phyloP scores from a whole-genome alignment of 2,329 filamentous ascomycete genomes.

The Trichoderma harzianum region DNA sequence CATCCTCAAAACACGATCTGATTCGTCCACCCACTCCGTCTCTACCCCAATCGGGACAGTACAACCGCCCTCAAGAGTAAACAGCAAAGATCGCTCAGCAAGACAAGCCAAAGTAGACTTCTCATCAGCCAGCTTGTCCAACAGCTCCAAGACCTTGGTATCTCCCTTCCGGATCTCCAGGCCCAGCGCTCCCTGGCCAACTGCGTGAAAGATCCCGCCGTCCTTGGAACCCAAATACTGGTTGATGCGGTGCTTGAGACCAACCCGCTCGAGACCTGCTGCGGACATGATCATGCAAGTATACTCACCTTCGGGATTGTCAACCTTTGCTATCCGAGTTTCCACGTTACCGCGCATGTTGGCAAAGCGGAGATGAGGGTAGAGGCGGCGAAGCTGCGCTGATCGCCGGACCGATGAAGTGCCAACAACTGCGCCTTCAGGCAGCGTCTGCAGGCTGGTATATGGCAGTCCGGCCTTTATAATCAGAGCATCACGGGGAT shows the following conservation, averaged over 20 bases:
- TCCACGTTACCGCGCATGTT: conserved; percentile 14
- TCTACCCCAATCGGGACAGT: conserved; percentile 12
- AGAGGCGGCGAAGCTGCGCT: conserved; percentile 6
- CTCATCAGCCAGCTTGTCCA: background rate
- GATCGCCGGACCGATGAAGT: conserved; percentile 11
- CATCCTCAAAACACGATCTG: background rate
- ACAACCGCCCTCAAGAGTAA: conserved; percentile 7
- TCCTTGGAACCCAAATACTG: conserved; percentile 16
- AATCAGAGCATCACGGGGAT: conserved; percentile 14
- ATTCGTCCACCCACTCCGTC: conserved; percentile 8
- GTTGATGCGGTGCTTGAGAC: conserved; percentile 13
- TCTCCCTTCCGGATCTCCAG: conserved; percentile 16
- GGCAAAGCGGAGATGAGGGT: conserved; percentile 9
- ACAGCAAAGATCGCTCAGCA: conserved; percentile 8
- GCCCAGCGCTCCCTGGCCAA: conserved; percentile 12
- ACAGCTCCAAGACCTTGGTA: background rate
- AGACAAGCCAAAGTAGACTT: conserved; percentile 12
- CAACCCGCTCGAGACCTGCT: conserved; percentile 5
- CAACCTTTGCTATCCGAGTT: conserved; percentile 10
- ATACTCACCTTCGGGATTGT: conserved; percentile 8
- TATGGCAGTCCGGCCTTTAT: conserved; percentile 9
- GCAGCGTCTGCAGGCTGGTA: background rate
- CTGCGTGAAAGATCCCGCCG: conserved; percentile 6
- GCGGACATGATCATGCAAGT: conserved; percentile 17
- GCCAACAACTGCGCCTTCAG: conserved; percentile 10